Conservation (phyloP, 2,329 filamentous ascomycete genomes). For the Periconia sp. region DNA sequence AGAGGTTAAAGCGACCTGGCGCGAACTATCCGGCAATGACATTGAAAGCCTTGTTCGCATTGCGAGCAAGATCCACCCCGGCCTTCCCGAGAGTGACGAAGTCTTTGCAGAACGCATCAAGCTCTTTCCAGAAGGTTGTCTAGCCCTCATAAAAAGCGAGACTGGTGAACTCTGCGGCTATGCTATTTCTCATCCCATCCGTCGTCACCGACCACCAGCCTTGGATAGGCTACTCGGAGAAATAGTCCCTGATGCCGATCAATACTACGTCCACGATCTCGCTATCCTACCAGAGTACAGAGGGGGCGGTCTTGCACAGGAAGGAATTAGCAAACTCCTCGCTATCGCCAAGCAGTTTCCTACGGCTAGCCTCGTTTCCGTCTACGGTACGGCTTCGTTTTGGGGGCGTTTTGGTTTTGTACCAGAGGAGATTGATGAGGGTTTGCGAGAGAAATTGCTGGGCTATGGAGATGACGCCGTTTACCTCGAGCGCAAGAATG, state of each 20-base stretch:
- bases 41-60: too few species aligned
- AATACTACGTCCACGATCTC: slow-evolving; percentile 28
- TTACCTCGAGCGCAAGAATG: slow-evolving; percentile 20
- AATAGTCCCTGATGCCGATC: slow-evolving; percentile 13
- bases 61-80: slow-evolving; percentile 21
- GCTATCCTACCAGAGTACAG: slow-evolving; percentile 19
- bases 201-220: slow-evolving; percentile 12
- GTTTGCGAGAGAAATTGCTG: slow-evolving; percentile 13
- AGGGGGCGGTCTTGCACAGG: slow-evolving; percentile 15
- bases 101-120: slow-evolving; percentile 22
- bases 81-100: slow-evolving; percentile 19
- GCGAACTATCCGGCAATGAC: too few species aligned
- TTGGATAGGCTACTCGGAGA: slow-evolving; percentile 14
- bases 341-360: too few species aligned
- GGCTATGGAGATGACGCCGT: slow-evolving; percentile 20
- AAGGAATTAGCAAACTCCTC: too few species aligned
- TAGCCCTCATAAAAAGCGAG: slow-evolving; percentile 12
- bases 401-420: slow-evolving; percentile 23
- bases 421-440: slow-evolving; percentile 3
- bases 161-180: slow-evolving; percentile 17
- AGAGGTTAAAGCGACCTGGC: too few species aligned
- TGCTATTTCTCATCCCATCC: slow-evolving; percentile 24
- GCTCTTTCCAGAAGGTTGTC: slow-evolving; percentile 21
- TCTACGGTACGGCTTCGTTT: too few species aligned
- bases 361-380: too few species aligned